These are phyloP conservation scores for Debaryomycetaceae sp. DNA, from an alignment of 1,139 yeast genomes.

Conservation along the genomic window DNA sequence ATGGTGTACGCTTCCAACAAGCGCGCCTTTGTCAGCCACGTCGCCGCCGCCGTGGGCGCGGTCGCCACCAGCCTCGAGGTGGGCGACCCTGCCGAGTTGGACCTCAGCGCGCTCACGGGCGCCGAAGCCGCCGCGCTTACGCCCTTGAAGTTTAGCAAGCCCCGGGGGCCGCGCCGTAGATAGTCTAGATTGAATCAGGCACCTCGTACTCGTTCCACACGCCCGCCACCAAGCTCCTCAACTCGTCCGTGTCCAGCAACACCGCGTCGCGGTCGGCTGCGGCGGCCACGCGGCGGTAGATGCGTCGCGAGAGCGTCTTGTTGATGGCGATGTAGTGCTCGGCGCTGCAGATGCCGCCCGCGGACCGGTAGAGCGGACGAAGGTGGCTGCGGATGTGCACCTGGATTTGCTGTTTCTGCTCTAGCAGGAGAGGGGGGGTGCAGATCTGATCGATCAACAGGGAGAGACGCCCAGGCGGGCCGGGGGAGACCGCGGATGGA, in stretches of 20 bases:
- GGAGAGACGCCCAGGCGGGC: constrained; percentile 17
- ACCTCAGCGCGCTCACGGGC: constrained; percentile 28
- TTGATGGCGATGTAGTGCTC: constrained; percentile 33
- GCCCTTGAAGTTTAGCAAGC: constrained; percentile 42
- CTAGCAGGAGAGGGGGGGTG: constrained; percentile 1
- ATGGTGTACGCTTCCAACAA: constrained; percentile 90
- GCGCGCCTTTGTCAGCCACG: constrained; percentile 55
- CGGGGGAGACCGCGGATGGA: not conserved
- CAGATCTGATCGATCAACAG: constrained; percentile 23
- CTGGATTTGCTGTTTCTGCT: constrained; percentile 6
- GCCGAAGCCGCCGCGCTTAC: constrained; percentile 13
- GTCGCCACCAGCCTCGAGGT: constrained; percentile 51
- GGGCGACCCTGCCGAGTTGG: constrained; percentile 67
- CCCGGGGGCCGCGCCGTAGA: constrained; percentile 54
- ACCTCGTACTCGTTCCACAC: constrained; percentile 3
- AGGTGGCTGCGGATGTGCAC: constrained; percentile 4
- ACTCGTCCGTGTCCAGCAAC: constrained; percentile 1
- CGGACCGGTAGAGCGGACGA: constrained; percentile 4
- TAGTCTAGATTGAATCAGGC: constrained; percentile 12
- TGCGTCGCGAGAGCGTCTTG: constrained; percentile 37
- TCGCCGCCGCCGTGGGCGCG: constrained; percentile 32
- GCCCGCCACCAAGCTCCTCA: constrained; percentile 5
- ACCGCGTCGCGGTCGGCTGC: constrained; percentile 8
- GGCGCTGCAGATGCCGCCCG: constrained; percentile 19
- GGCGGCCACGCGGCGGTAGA: constrained; percentile 32